These are phyloP conservation scores for Ramichloridium luteum DNA, from an alignment of 2,329 filamentous ascomycete species.

Conservation along the genomic window DNA sequence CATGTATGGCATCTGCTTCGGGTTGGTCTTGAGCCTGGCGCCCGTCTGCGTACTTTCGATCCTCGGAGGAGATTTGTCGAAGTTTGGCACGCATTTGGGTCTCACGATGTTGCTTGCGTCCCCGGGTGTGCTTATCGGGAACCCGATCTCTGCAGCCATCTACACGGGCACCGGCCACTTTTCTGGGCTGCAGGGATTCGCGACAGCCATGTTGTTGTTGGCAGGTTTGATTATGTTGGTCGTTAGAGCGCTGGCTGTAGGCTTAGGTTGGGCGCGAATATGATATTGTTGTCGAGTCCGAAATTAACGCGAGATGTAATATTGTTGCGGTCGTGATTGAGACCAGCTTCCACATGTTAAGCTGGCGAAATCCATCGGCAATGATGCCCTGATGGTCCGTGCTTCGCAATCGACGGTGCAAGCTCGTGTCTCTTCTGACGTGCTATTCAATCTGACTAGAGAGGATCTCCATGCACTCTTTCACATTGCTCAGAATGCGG, in stretches of 20 bases:
- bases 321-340: slow-evolving; percentile 13
- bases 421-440: no score
- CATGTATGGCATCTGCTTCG: slow-evolving; percentile 1
- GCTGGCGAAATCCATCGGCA: no score
- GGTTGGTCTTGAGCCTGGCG: slow-evolving; percentile 1
- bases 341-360: no score
- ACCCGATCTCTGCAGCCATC: slow-evolving; percentile 4
- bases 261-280: not conserved
- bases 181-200: slow-evolving; percentile 3
- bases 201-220: slow-evolving; percentile 1
- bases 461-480: no score
- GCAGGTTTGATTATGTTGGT: not conserved
- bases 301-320: not conserved
- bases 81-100: slow-evolving; percentile 3
- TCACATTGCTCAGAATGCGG: no score
- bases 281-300: not conserved
- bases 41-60: slow-evolving; percentile 1
- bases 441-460: no score
- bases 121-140: slow-evolving; percentile 4
- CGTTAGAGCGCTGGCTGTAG: not conserved
- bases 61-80: slow-evolving; percentile 3
- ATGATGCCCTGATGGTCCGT: no score
- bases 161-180: not conserved
- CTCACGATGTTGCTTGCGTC: slow-evolving; percentile 1
- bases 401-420: no score